Conservation (phyloP, 768 basidiomycete species). For the Tylopilus balloui region DNA sequence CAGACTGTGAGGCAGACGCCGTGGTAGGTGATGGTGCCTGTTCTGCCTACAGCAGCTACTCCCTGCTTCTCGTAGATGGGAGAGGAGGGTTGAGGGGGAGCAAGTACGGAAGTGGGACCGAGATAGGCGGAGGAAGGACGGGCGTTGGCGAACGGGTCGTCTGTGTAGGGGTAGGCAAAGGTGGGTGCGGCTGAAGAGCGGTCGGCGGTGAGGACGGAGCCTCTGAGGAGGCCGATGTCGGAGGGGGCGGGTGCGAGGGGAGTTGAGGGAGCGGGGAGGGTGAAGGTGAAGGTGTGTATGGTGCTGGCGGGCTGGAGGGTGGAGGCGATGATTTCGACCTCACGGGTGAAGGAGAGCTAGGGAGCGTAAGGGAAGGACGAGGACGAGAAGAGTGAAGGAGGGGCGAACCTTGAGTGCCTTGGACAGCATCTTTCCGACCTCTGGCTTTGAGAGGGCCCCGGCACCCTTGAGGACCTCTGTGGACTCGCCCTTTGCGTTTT, state of each 20-base stretch:
- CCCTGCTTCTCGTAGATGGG: constrained; percentile 33
- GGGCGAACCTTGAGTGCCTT: constrained; percentile 78
- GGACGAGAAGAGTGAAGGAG: not conserved
- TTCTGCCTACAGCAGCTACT: constrained; percentile 34
- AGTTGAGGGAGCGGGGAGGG: constrained; percentile 69
- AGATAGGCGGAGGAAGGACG: constrained; percentile 78
- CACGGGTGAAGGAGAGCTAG: constrained; percentile 85
- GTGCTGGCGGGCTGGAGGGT: constrained; percentile 91
- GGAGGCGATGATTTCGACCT: constrained; percentile 93
- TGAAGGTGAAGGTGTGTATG: constrained; percentile 89
- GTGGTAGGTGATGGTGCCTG: constrained; percentile 61
- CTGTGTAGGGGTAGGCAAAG: constrained; percentile 68
- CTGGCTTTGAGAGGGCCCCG: constrained; percentile 77
- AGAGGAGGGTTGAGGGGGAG: constrained; percentile 27
- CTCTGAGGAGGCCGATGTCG: constrained; percentile 56
- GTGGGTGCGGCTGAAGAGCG: constrained; percentile 62
- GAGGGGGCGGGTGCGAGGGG: constrained; percentile 72
- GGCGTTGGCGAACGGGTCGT: constrained; percentile 64
- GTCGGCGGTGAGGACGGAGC: constrained; percentile 67
- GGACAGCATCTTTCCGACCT: constrained; percentile 85
- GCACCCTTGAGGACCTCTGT: constrained; percentile 64
- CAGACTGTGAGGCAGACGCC: constrained; percentile 93
- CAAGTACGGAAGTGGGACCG: constrained; percentile 65
- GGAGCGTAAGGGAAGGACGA: constrained; percentile 1
- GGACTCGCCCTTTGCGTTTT: constrained; percentile 53